Conservation (phyloP, 2,329 filamentous ascomycete genomes). For the Diaporthe sp. region DNA sequence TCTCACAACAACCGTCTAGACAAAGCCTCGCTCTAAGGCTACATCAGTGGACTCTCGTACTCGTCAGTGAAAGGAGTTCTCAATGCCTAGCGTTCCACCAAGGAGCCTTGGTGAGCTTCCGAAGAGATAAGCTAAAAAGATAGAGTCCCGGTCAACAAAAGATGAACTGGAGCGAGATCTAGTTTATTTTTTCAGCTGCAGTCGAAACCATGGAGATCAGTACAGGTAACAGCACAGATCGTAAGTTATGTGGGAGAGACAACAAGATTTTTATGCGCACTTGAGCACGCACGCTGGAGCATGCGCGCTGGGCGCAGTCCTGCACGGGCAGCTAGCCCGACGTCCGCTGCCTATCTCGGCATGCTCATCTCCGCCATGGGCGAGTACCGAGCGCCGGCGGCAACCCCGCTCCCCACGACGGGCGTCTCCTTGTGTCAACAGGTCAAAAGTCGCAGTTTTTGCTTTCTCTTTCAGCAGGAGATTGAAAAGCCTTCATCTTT, state of each 20-base stretch:
- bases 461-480: not conserved
- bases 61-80: not conserved
- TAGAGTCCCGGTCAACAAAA: not conserved
- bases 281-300: not conserved
- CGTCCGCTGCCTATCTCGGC: not conserved
- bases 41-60: not conserved
- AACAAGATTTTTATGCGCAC: not conserved
- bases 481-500: too few relatives aligned
- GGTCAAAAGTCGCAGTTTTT: too few relatives aligned
- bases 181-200: not conserved
- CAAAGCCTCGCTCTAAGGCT: not conserved
- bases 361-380: not conserved
- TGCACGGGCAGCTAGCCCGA: not conserved
- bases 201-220: not conserved
- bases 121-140: not conserved
- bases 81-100: not conserved
- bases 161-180: not conserved
- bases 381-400: not conserved
- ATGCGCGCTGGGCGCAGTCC: not conserved
- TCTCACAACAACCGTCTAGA: not conserved
- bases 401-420: slow-evolving; percentile 14
- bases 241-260: not conserved
- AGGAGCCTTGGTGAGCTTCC: not conserved
- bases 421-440: not conserved
- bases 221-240: too few relatives aligned